A percentile compares a stretch with the other conserved stretches of the same genome.
Evolutionary conservation across 1,284 basidiomycete species (phyloP).

Genomic region (Apiotrichum mycotoxinovorans): DNA sequence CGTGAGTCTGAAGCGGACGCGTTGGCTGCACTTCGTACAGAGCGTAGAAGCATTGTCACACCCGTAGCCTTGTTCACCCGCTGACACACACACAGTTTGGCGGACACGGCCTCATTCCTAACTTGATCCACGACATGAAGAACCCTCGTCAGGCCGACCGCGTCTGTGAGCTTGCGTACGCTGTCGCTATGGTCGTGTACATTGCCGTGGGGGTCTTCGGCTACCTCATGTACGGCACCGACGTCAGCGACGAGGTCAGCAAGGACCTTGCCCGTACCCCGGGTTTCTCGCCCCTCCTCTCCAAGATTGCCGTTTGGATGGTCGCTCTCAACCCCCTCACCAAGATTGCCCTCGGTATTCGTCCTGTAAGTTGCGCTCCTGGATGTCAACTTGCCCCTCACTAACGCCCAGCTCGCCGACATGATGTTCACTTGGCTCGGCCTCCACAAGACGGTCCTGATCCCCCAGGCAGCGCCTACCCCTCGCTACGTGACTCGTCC

Average conservation of each 20-base stretch:
- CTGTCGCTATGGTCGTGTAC: slow-evolving; percentile 74
- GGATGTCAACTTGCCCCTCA: neutral
- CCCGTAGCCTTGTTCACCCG: neutral
- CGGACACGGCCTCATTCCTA: slow-evolving; percentile 47
- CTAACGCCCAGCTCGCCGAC: slow-evolving; percentile 33
- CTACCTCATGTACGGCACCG: slow-evolving; percentile 87
- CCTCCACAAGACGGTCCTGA: slow-evolving; percentile 41
- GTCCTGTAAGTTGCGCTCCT: slow-evolving; percentile 61
- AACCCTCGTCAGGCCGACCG: slow-evolving; percentile 69
- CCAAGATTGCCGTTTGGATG: slow-evolving; percentile 76
- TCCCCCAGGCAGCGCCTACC: slow-evolving; percentile 29
- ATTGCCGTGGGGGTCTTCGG: slow-evolving; percentile 74
- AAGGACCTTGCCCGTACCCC: slow-evolving; percentile 72
- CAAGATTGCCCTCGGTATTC: slow-evolving; percentile 77
- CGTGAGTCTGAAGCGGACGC: slow-evolving; percentile 15
- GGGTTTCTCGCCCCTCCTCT: slow-evolving; percentile 69
- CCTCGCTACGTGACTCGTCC: slow-evolving; percentile 33
- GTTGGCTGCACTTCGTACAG: too few species aligned
- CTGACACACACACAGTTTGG: slow-evolving; percentile 34
- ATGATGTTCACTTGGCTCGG: slow-evolving; percentile 35
- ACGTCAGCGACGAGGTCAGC: slow-evolving; percentile 81
- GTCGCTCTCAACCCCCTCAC: slow-evolving; percentile 58
- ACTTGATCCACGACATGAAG: slow-evolving; percentile 78
- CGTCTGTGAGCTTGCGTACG: slow-evolving; percentile 52
- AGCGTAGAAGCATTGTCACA: too few species aligned